Evolutionary conservation across 2,329 filamentous ascomycete genomes (phyloP).

Genomic region (Penicillium oxalicum): DNA sequence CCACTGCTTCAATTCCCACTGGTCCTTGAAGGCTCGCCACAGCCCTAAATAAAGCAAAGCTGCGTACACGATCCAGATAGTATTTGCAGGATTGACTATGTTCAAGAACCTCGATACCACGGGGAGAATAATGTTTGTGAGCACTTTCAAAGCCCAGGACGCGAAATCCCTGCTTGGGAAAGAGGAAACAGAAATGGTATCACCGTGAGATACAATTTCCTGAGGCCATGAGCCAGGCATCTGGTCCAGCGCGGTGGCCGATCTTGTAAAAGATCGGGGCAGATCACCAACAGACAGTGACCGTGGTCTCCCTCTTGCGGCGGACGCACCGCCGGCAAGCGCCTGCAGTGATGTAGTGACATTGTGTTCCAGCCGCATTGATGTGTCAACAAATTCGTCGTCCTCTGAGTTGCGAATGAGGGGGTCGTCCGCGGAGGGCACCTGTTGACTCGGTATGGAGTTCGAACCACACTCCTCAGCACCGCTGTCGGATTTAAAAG

Average conservation of each 20-base stretch:
- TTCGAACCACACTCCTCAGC: too few species aligned
- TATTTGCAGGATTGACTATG: background rate
- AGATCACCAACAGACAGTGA: constrained; percentile 1
- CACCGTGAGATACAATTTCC: background rate
- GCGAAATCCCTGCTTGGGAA: background rate
- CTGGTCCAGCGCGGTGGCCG: background rate
- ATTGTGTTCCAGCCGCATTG: too few species aligned
- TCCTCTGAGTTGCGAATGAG: too few species aligned
- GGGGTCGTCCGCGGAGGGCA: too few species aligned
- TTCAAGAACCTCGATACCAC: background rate
- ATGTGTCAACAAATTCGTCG: too few species aligned
- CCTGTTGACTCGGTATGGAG: too few species aligned
- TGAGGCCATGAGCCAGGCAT: background rate
- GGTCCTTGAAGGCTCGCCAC: background rate
- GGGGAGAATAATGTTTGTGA: background rate
- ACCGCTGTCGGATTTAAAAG: too few species aligned
- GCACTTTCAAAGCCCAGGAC: background rate
- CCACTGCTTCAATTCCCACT: constrained; percentile 1
- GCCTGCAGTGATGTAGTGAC: too few species aligned
- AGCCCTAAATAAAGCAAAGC: background rate
- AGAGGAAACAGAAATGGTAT: background rate
- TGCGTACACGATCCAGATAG: background rate
- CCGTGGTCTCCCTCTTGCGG: background rate
- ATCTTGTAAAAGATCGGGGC: background rate
- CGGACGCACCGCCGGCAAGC: too few species aligned